These are phyloP conservation scores for Phytomonas sp. DNA, from an alignment of 208 protist species.

Conservation along the genomic window DNA sequence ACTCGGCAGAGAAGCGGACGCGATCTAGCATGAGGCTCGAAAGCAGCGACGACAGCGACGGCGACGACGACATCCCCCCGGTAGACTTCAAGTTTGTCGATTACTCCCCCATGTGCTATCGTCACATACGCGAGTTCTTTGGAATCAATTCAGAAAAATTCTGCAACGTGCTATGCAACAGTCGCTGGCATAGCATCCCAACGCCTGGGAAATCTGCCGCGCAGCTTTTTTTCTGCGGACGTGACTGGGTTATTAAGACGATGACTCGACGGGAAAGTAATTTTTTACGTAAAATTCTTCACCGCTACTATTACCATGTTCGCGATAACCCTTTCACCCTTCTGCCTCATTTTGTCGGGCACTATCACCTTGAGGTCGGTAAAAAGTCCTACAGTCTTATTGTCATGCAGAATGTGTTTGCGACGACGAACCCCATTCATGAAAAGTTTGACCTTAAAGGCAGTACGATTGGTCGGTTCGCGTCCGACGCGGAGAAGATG, in stretches of 20 bases:
- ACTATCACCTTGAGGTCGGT: slow-evolving; percentile 68
- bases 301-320: slow-evolving; percentile 89
- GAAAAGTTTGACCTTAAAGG: slow-evolving; percentile 93
- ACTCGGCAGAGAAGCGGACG: not conserved
- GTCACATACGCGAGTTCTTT: slow-evolving; percentile 85
- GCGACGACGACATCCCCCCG: slow-evolving; percentile 33
- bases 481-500: slow-evolving; percentile 65
- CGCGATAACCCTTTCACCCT: slow-evolving; percentile 85
- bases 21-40: not conserved
- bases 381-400: slow-evolving; percentile 72
- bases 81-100: slow-evolving; percentile 75
- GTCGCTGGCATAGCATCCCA: slow-evolving; percentile 81
- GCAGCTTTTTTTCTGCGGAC: slow-evolving; percentile 89
- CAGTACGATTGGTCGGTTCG: slow-evolving; percentile 85
- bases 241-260: slow-evolving; percentile 91
- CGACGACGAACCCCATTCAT: slow-evolving; percentile 83
- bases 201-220: slow-evolving; percentile 86
- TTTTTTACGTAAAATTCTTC: slow-evolving; percentile 84
- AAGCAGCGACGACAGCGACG: slow-evolving; percentile 23
- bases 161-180: slow-evolving; percentile 60
- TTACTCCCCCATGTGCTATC: slow-evolving; percentile 90
- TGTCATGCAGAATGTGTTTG: slow-evolving; percentile 94
- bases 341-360: slow-evolving; percentile 88
- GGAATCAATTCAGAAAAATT: slow-evolving; percentile 62
- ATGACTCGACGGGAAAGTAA: slow-evolving; percentile 83